Conservation (phyloP, 192 early-diverging fungal genomes). For the Allomyces macrogynus region DNA sequence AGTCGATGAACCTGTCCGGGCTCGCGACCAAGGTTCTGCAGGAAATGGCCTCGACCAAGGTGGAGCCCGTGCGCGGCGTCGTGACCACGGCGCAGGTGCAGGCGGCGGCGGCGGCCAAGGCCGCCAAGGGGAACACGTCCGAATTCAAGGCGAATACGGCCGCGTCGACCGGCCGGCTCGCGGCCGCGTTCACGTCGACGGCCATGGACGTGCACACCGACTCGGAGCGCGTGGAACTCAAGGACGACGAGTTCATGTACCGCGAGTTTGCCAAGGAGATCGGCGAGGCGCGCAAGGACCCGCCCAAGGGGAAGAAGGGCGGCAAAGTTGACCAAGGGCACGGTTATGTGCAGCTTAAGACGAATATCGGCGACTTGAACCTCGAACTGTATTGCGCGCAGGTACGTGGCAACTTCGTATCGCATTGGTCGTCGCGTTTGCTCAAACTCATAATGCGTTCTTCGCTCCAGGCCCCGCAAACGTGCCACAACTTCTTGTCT, state of each 20-base stretch:
- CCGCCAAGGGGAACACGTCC: conserved; percentile 9
- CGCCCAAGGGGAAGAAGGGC: neutral
- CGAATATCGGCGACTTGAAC: conserved; percentile 26
- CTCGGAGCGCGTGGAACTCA: conserved; percentile 45
- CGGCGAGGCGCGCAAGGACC: neutral
- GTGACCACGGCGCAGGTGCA: conserved; percentile 33
- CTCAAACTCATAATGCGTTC: no score
- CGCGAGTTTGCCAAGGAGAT: conserved; percentile 27
- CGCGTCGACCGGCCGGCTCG: conserved; percentile 43
- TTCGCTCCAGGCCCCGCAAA: conserved; percentile 49
- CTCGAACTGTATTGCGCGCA: conserved; percentile 24
- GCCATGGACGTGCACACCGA: conserved; percentile 45
- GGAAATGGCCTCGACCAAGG: conserved; percentile 18
- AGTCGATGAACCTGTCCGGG: conserved; percentile 43
- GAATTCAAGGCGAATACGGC: conserved; percentile 7
- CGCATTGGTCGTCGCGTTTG: no score
- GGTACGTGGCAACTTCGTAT: neutral
- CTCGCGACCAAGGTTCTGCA: conserved; percentile 18
- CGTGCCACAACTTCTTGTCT: conserved; percentile 85
- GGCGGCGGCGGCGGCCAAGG: conserved; percentile 21
- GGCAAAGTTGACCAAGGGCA: neutral
- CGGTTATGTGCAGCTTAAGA: conserved; percentile 14
- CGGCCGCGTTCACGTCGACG: conserved; percentile 75
- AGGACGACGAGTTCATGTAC: conserved; percentile 80
- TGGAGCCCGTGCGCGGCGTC: conserved; percentile 5